Evolutionary conservation across 257 asterid species (phyloP), one percentile per base, ranked within the genome.

Genomic region (Solanum piurae): DNA sequence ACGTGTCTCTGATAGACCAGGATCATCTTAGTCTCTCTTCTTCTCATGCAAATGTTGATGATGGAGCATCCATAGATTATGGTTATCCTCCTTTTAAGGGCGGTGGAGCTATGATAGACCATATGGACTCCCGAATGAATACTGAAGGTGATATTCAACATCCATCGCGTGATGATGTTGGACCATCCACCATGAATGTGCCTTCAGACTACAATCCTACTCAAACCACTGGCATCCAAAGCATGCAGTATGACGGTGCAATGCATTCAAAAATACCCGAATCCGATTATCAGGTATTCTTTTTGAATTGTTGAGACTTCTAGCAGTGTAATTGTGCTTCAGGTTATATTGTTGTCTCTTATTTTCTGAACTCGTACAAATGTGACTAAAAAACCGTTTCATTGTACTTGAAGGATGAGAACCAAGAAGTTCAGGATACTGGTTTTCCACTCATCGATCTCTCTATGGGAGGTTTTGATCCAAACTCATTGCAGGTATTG

Each of bases 1-100:
- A 96, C 86, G 90, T 93, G 79, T 96, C 99, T 84, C 98, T 96
- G 89, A 95, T 96, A 93, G 99, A 96, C 93, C 99, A 94, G 90
- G 98, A 96, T 91, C 98, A 96, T 90, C 92, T 89, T 86, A 88
- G 87, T 82, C 92, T 93, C 88, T 89, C 96, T 38, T 84, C 94
- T 87, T 49, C 93, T 27, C 90, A 74, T 87, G 90, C 92, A 80
- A 93, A 92, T 86, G 83, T 87, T 58, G 97, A 91, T 85, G 98
- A 90, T 71, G 93, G 83, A 55, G 77, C 86, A 40, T 38, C 95
- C 14, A 64, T 90, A 49, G 94, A 91, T 90, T 92, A 93, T 89
- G 91, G 91, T 87, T 92, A 88, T 90, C 87, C 90, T 58, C 90
- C 91, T 87, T 88, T 89, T 88, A 94, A 88, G 80, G 86, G 89